Percentiles rank a stretch among this genome's conserved stretches.
Evolutionary conservation across 345 rosid species (phyloP).

Genomic region (Kernera saxatilis): DNA sequence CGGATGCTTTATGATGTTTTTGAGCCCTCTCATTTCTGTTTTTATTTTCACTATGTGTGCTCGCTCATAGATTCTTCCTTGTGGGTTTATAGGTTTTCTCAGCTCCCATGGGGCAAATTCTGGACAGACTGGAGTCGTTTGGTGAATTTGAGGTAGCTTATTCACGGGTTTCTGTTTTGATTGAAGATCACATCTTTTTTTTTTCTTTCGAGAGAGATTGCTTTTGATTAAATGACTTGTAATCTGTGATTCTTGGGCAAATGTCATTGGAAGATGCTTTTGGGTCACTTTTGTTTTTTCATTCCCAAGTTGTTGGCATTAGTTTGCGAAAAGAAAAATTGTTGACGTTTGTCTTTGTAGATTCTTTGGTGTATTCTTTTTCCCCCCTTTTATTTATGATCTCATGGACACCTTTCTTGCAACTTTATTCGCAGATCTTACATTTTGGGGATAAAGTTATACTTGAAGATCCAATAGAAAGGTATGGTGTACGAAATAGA

Average conservation of each 20-base stretch:
- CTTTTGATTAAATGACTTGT: neutral
- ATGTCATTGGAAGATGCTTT: neutral
- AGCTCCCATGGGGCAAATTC: slow-evolving; percentile 86
- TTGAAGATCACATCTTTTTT: neutral
- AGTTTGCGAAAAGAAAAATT: neutral
- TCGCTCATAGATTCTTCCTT: neutral
- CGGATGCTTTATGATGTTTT: neutral
- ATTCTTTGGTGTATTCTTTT: slow-evolving; percentile 8
- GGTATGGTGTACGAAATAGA: slow-evolving; percentile 34
- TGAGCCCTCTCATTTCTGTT: neutral
- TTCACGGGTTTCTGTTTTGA: neutral
- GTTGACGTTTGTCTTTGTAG: slow-evolving; percentile 15
- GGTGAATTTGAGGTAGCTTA: slow-evolving; percentile 86
- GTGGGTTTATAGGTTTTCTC: slow-evolving; percentile 51
- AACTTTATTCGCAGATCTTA: slow-evolving; percentile 45
- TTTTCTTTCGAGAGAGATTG: neutral
- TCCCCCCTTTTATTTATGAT: neutral
- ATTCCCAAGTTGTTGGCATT: neutral
- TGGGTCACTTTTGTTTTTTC: neutral
- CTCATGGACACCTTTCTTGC: slow-evolving; percentile 2
- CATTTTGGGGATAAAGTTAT: slow-evolving; percentile 85
- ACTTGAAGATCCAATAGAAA: slow-evolving; percentile 87
- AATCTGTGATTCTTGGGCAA: neutral
- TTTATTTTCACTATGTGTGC: neutral
- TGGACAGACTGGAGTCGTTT: slow-evolving; percentile 76